A percentile compares a stretch with the other conserved stretches of the same genome.
These are phyloP conservation scores for Lodderomyces jiufengensis DNA, from an alignment of 1,139 yeast genomes.

Conservation along the genomic window DNA sequence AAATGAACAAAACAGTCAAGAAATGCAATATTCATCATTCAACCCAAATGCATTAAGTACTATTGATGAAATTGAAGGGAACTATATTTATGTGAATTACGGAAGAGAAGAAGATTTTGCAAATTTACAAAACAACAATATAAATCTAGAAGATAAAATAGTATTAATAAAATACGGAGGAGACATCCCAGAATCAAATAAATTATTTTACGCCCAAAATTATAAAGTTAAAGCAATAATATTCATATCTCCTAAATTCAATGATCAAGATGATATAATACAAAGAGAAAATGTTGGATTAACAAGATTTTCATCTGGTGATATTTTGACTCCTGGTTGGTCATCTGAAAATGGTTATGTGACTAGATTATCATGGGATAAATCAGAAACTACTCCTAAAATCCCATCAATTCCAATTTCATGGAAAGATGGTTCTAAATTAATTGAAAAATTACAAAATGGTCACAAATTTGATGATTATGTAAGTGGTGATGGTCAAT, in stretches of 20 bases:
- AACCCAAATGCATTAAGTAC: constrained; percentile 60
- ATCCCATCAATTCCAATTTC: constrained; percentile 79
- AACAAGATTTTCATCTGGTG: constrained; percentile 70
- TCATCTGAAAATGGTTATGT: constrained; percentile 44
- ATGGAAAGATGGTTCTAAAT: constrained; percentile 57
- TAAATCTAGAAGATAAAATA: constrained; percentile 42
- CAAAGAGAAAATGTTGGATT: constrained; percentile 66
- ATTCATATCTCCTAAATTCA: constrained; percentile 30
- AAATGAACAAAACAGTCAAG: constrained; percentile 29
- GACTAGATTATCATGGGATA: constrained; percentile 38
- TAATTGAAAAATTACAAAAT: constrained; percentile 46
- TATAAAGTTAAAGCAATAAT: constrained; percentile 34
- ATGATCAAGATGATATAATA: constrained; percentile 38
- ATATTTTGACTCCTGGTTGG: constrained; percentile 78
- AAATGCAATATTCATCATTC: constrained; percentile 47
- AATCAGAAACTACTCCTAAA: constrained; percentile 56
- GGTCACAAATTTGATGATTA: constrained; percentile 41
- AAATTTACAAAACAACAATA: constrained; percentile 32
- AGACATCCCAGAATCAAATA: constrained; percentile 34
- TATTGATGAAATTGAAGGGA: constrained; percentile 49
- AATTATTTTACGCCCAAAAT: constrained; percentile 30
- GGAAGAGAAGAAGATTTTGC: constrained; percentile 62
- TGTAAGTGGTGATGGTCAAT: constrained; percentile 31
- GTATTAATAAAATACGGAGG: constrained; percentile 64
- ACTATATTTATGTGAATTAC: constrained; percentile 53